Evolutionary conservation across 2,329 filamentous ascomycete genomes (phyloP), one percentile per base, ranked within the genome.

Genomic region (Mycosphaerella arachidis): DNA sequence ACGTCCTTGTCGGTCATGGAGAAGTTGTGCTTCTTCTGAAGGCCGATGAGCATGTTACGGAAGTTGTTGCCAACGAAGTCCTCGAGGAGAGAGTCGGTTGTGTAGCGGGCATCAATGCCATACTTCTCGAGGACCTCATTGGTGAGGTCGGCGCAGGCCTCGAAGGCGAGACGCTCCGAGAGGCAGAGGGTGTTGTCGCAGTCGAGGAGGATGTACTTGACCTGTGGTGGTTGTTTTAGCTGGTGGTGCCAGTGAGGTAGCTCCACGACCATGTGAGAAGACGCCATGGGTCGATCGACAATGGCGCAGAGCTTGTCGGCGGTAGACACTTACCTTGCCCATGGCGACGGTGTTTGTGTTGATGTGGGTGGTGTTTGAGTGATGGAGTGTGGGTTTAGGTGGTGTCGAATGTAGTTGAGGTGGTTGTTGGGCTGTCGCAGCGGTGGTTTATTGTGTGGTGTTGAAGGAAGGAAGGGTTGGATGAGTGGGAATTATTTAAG

Each of bases 21-120:
- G 77, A 96, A 93, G 76, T 82, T 81, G 81, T 90, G 86, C 76
- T 89, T 88, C 75, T 85, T 79, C 76, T 92, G 86, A 62, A 96
- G 85, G 62, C 85, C 86, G 60, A 80, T 76, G 78, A 96, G 87
- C 90, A 96, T 96, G 77, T 91, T 90, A 68, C 91, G 90, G 84
- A 96, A 96, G 83, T 95, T 96, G 75, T 94, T 89, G 70, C 92
- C 92, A 68, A 96, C 91, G 71, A 95, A 96, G 78, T 96, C 90
- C 68, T 82, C 80, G 78, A 96, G 90, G 65, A 96, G 86, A 61
- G 86, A 82, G 52, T 87, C 84, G 71, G 89, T 89, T 4, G 89
- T 92, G 81, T 95, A 96, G 73, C 83, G 85, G 68, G 85, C 81
- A 29, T 81, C 71, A 70, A 91, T 80, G 69, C 81, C 78, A 71